Evolutionary conservation across 1,139 yeast genomes (phyloP).

Genomic region (Sugiyamaella pinicola): DNA sequence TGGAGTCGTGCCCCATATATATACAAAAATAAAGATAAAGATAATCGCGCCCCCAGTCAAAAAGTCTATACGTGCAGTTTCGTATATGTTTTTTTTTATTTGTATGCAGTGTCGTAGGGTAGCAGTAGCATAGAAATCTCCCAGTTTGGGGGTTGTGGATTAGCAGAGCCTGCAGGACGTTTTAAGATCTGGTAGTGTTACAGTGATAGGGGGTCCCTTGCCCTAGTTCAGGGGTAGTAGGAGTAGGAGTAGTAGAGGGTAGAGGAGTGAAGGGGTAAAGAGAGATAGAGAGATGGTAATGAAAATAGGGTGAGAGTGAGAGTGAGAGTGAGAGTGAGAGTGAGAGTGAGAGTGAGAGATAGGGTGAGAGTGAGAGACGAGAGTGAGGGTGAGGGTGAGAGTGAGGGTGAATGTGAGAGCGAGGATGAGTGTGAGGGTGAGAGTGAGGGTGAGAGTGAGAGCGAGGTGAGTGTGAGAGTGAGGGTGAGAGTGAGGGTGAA

Average conservation of each 20-base stretch:
- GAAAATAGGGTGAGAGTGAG: background rate
- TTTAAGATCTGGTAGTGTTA: constrained; percentile 1
- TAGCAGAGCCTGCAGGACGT: background rate
- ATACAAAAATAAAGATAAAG: constrained; percentile 10
- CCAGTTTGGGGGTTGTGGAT: constrained; percentile 1
- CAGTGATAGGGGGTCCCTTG: background rate
- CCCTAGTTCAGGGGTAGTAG: background rate
- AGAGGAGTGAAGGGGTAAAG: background rate
- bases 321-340: background rate
- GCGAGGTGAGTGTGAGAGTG: no score
- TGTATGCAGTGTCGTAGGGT: constrained; percentile 18
- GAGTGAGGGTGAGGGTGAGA: no score
- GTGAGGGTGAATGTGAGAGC: no score
- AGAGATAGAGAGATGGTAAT: background rate
- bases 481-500: no score
- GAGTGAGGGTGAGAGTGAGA: no score
- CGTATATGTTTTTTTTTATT: constrained; percentile 7
- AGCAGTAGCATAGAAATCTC: constrained; percentile 16
- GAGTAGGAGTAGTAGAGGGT: background rate
- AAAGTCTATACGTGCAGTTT: constrained; percentile 4
- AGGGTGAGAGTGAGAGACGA: no score
- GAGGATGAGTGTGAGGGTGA: no score
- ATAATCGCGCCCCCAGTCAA: constrained; percentile 7
- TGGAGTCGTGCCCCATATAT: constrained; percentile 15
- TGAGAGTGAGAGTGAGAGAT: background rate